Conservation (phyloP, 164 flowering plant species). For the Nymphaea thermarum region DNA sequence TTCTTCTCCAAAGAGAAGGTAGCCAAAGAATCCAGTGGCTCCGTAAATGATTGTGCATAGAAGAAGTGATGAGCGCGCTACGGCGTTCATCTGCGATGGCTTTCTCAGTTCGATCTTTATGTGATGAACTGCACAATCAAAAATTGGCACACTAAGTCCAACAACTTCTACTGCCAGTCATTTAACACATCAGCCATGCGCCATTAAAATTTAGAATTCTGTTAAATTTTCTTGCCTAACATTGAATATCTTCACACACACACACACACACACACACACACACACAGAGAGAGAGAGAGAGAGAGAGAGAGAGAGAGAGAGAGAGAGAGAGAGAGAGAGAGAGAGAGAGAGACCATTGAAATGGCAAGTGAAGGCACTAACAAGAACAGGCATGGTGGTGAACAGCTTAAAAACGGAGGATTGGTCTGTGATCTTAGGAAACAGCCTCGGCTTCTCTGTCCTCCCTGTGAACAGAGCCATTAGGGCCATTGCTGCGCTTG, state of each 20-base stretch:
- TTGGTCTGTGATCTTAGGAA: constrained; percentile 34
- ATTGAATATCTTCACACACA: no score
- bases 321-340: not conserved
- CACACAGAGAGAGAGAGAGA: no score
- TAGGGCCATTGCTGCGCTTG: constrained; percentile 62
- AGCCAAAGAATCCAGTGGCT: constrained; percentile 63
- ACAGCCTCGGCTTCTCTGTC: constrained; percentile 33
- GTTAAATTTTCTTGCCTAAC: no score
- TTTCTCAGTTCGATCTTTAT: constrained; percentile 50
- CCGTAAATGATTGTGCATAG: constrained; percentile 62
- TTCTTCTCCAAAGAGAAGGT: constrained; percentile 74
- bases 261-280: no score
- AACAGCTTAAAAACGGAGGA: constrained; percentile 69
- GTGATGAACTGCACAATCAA: constrained; percentile 64
- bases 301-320: not conserved
- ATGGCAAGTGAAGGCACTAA: constrained; percentile 90
- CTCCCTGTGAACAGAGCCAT: constrained; percentile 48
- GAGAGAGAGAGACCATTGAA: constrained; percentile 52
- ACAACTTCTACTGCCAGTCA: no score
- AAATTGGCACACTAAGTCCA: no score
- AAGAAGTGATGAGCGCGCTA: constrained; percentile 47
- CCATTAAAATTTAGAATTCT: no score
- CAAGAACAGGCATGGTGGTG: constrained; percentile 88
- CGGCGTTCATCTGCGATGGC: constrained; percentile 46
- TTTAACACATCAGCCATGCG: no score